Conservation (phyloP, 1,284 basidiomycete species). For the Coriolopsis trogii region DNA sequence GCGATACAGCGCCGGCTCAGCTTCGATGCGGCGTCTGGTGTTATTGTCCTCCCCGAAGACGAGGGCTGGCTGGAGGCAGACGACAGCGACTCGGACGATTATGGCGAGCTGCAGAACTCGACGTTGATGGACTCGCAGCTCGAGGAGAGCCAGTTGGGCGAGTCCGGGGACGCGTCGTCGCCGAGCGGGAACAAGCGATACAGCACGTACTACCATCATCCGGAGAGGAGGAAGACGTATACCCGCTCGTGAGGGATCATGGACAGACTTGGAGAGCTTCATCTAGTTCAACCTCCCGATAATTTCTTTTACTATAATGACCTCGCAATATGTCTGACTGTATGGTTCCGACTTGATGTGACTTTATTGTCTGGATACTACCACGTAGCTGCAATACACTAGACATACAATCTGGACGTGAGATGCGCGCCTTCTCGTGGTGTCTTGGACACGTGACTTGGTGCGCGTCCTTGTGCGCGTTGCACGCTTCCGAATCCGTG, state of each 20-base stretch:
- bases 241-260: constrained; percentile 12
- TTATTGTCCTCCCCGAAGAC: constrained; percentile 82
- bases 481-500: constrained; percentile 2
- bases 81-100: constrained; percentile 44
- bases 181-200: constrained; percentile 42
- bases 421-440: background rate
- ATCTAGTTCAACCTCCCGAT: background rate
- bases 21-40: constrained; percentile 79
- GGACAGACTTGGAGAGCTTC: background rate
- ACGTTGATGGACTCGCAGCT: constrained; percentile 14
- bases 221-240: constrained; percentile 53
- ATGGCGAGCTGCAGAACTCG: constrained; percentile 25
- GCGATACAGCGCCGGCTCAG: constrained; percentile 66
- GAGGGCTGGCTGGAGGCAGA: constrained; percentile 66
- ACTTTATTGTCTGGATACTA: no score
- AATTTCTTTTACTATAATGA: constrained; percentile 1
- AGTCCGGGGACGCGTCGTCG: constrained; percentile 18
- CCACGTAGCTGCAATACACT: no score
- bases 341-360: background rate
- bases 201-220: constrained; percentile 77
- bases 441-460: constrained; percentile 15
- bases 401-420: no score
- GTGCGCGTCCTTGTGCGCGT: constrained; percentile 18
- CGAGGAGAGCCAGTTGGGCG: constrained; percentile 6
- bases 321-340: no score